Evolutionary conservation across 768 basidiomycete species (phyloP).

Genomic region (Daedalea quercina): DNA sequence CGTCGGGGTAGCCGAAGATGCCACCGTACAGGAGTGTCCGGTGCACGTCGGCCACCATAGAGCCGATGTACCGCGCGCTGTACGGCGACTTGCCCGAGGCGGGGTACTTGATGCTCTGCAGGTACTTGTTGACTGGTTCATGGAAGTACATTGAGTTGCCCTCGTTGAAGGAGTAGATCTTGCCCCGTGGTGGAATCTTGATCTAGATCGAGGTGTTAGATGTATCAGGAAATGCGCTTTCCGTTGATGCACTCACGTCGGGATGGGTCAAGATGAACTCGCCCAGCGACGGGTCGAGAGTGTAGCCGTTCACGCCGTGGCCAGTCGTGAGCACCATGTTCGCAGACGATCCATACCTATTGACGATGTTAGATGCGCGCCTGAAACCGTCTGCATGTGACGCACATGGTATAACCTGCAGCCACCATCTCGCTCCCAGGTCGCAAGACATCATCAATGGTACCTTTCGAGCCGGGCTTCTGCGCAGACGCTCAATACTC

Average conservation of each 20-base stretch:
- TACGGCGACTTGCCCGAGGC: conserved; percentile 74
- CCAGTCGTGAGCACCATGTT: conserved; percentile 96
- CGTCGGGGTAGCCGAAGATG: conserved; percentile 96
- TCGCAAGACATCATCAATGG: conserved; percentile 80
- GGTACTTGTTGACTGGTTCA: conserved; percentile 70
- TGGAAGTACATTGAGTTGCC: conserved; percentile 96
- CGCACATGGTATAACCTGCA: conserved; percentile 94
- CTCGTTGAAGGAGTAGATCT: conserved; percentile 99
- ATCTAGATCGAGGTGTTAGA: conserved; percentile 43
- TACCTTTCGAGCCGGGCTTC: conserved; percentile 73
- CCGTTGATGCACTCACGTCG: conserved; percentile 42
- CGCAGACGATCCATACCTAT: conserved; percentile 90
- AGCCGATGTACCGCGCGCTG: conserved; percentile 90
- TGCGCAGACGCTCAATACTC: conserved; percentile 32
- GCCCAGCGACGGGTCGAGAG: conserved; percentile 89
- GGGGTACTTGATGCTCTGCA: conserved; percentile 91
- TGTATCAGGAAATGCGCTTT: not conserved
- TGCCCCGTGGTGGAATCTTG: conserved; percentile 87
- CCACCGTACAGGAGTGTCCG: conserved; percentile 95
- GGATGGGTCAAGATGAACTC: conserved; percentile 99
- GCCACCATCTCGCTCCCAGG: conserved; percentile 97
- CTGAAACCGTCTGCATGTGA: too few species aligned
- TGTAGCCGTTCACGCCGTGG: conserved; percentile 95
- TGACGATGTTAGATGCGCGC: too few species aligned
- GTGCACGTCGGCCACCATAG: conserved; percentile 99